Base-by-base conservation (phyloP, 177 flowering plant species). In the Telopea speciosissima region DNA sequence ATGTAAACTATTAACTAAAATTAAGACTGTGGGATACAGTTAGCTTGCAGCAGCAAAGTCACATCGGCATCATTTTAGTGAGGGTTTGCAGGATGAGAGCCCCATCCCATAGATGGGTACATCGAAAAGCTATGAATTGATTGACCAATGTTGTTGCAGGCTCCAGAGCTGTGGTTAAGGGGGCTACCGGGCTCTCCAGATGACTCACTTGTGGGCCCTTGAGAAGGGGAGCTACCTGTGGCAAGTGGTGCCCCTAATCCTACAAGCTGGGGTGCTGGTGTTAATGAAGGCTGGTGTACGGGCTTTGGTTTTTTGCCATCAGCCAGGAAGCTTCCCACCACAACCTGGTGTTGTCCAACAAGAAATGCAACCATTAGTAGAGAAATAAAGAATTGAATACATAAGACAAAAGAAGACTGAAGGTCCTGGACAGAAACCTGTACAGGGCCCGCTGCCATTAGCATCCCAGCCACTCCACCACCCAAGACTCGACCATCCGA, bases 401-500 rank as follows among this genome's bases (percentile, higher is more conserved):
- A 67, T 9, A 36, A 59, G 19, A 24, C 5, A 24, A 9, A 13
- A 60, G 66, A 23, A 5, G 49, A 49, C 16, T 40, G 40, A 24
- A 31, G 23, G 24, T 24, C 14, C 65, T 59, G 49, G n/a, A 52
- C 52, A 67, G 62, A 67, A 61, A 90, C 98, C 94, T 93, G 97
- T 63, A 93, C 88, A 66, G 92, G 92, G 58, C 93, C 75, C 65
- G 98, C 96, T 23, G 97, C 97, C 8, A 83, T 86, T 52, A 93
- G 83, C 65, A 90, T 83, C 67, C 98, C 97, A n/a, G 97, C 92
- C 69, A 93, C 97, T 49, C 90, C 79, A 73, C 98, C 98, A 66
- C 98, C 98, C 28, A 91, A 76, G 68, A 93, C 91, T 23, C 92
- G 89, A 16, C 98, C 97, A 83, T 93, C 96, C 17, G 95, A 88